Evolutionary conservation across 2,329 filamentous ascomycete species (phyloP), one percentile per base, ranked within the genome.

Genomic region (Nothophoma quercina): DNA sequence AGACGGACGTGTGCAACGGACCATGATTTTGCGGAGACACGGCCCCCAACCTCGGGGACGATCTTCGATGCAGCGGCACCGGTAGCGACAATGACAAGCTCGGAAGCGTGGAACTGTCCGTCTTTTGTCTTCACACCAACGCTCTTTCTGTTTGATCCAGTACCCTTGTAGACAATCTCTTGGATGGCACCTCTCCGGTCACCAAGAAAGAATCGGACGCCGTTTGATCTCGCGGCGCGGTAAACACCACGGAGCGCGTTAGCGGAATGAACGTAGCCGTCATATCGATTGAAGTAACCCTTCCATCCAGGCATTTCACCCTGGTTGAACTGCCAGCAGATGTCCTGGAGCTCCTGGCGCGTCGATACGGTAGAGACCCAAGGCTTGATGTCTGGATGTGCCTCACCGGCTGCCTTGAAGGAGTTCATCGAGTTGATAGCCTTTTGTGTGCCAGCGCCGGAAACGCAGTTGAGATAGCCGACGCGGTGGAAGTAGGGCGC

Each of bases 1-100:
- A 88, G 76, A 39, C 82, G 79, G 2, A 87, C 74, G 60, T 88
- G 85, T 0, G 81, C 84, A 1, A 88, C 79, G 0, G 81, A 80
- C 82, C 83, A 87, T 0, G 78, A 80, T 49, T 82, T 83, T 4
- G 84, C 85, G 0, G 79, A 78, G 2, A 85, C 75, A 30, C 82
- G 80, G 0, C 66, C 68, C 2, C 80, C 81, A 1, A 83, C 65
- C 13, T 79, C 70, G 0, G 85, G 83, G 2, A 82, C 60, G 1
- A 87, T 66, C 0, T 65, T 72, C 1, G 77, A 77, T 0, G 76
- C 78, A 5, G 75, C 76, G 0, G 83, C 84, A 0, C 85, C 85
- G 0, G 79, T 74, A 0, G 83, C 78, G 1, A 84, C 72, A 10
- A 87, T 78, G 2, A 81, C 77, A 2, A 81, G 55, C 0, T 65